Evolutionary conservation across 116 monocot genomes (phyloP).

Genomic region (Dioscorea cayenensis): DNA sequence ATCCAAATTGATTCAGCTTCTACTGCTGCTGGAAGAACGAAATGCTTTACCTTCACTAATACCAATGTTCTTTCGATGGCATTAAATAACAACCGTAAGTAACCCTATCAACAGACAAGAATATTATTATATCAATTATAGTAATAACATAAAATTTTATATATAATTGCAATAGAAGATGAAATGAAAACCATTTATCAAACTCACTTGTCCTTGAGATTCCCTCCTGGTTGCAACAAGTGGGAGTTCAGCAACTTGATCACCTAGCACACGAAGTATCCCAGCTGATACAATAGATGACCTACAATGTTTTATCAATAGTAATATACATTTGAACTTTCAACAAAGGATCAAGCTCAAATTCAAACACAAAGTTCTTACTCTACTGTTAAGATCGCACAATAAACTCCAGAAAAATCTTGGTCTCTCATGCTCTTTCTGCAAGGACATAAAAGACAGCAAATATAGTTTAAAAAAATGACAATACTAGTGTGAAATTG

Average conservation of each 20-base stretch:
- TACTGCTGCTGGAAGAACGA: slow-evolving; percentile 33
- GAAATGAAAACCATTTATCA: background rate
- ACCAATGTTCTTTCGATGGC: slow-evolving; percentile 29
- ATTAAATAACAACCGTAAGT: slow-evolving; percentile 29
- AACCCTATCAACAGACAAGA: slow-evolving; percentile 16
- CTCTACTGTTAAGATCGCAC: slow-evolving; percentile 38
- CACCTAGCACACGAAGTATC: slow-evolving; percentile 71
- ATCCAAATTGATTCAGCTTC: slow-evolving; percentile 49
- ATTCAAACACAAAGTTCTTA: background rate
- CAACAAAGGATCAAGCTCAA: background rate
- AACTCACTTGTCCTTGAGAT: slow-evolving; percentile 51
- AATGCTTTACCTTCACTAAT: slow-evolving; percentile 35
- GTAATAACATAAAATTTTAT: no score
- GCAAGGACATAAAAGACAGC: slow-evolving; percentile 1
- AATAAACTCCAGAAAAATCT: slow-evolving; percentile 79
- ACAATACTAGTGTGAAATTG: no score
- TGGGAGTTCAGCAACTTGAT: slow-evolving; percentile 79
- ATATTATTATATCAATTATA: no score
- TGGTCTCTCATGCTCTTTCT: slow-evolving; percentile 53
- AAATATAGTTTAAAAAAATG: no score
- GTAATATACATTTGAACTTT: background rate
- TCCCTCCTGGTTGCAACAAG: slow-evolving; percentile 76
- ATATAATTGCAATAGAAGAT: no score
- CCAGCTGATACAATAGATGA: slow-evolving; percentile 77
- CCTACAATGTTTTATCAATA: slow-evolving; percentile 23